Evolutionary conservation across 371 early-diverging fungal species (phyloP).

Genomic region (Haplosporangium sp.): DNA sequence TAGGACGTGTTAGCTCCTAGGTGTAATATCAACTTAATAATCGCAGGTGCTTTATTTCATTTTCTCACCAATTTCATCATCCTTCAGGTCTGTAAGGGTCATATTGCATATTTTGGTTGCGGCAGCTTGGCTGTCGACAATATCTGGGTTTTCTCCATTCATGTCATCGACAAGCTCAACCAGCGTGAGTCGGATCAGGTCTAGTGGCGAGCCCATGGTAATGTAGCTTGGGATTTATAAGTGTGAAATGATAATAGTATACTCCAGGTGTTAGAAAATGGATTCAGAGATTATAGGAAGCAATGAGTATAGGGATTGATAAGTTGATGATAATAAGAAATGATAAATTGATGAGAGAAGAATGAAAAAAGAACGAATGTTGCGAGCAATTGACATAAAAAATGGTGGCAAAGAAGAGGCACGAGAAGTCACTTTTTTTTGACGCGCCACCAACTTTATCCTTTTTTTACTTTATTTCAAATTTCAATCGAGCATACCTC

Average conservation of each 20-base stretch:
- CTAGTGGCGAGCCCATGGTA: conserved; percentile 46
- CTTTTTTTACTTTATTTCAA: too few relatives aligned
- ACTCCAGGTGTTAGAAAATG: too few relatives aligned
- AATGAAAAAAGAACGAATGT: background rate
- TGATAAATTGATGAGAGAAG: background rate
- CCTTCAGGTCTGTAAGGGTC: conserved; percentile 36
- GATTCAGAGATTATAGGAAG: too few relatives aligned
- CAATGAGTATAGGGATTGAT: background rate
- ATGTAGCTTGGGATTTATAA: background rate
- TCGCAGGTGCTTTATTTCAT: background rate
- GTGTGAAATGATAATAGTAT: background rate
- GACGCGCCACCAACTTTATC: background rate
- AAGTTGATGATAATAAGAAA: background rate
- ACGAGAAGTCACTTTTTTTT: background rate
- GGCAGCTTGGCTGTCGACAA: conserved; percentile 45
- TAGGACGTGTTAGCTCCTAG: background rate
- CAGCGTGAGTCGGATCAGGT: conserved; percentile 51
- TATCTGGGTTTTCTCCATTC: conserved; percentile 40
- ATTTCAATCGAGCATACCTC: background rate
- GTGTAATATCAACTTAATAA: background rate
- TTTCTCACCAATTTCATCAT: conserved; percentile 38
- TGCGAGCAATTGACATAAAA: background rate
- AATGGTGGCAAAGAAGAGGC: background rate
- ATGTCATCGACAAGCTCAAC: conserved; percentile 53
- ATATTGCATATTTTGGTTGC: conserved; percentile 52